Evolutionary conservation across 176 grass and related monocot species (phyloP), one percentile per base, ranked within the genome.

Genomic region (Miscanthus lutarioriparius): DNA sequence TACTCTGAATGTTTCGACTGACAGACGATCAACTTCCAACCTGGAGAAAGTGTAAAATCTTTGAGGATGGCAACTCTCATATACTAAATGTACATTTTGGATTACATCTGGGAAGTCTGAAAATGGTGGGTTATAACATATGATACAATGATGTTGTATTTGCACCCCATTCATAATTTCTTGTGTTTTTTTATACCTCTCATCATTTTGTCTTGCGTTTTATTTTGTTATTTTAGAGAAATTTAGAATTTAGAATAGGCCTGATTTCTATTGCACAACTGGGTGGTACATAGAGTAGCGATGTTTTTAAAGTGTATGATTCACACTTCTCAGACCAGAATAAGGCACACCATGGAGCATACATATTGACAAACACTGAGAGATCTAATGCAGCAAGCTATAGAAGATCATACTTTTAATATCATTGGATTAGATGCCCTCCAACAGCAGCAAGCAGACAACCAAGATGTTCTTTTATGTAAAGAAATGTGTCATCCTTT

Each of bases 61-160:
- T 99, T 75, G 93, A 99, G 85, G 88, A 70, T 71, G 83, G 80
- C 36, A 87, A 69, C 70, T 90, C 74, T 70, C 67, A 72, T 53
- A 80, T 96, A 86, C 79, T 96, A 78, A 85, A 89, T 84, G 89
- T 96, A 40, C 88, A 96, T 70, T 94, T 94, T 88, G 86, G 91
- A 67, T 79, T 89, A 33, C 76, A 89, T 74, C 68, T 68, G 53
- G 73, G 86, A 82, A 94, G 84, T 88, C 43, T 99, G 61, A 99
- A 99, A 87, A 99, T 99, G 96, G 91, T 96, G 81, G 83, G 79
- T 84, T 76, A 17, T 44, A 48, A 58, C 27, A 77, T 64, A 35
- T 82, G 65, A 86, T 80, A 10, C 64, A 48, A 23, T 86, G 19
- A 82, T 65, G 15, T 72, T 49, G 22, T 49, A 33, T 72, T 58